Percentiles rank a stretch among this genome's conserved stretches.
Evolutionary conservation across 192 early-diverging fungal genomes (phyloP).

Genomic region (Coemansia sp.): DNA sequence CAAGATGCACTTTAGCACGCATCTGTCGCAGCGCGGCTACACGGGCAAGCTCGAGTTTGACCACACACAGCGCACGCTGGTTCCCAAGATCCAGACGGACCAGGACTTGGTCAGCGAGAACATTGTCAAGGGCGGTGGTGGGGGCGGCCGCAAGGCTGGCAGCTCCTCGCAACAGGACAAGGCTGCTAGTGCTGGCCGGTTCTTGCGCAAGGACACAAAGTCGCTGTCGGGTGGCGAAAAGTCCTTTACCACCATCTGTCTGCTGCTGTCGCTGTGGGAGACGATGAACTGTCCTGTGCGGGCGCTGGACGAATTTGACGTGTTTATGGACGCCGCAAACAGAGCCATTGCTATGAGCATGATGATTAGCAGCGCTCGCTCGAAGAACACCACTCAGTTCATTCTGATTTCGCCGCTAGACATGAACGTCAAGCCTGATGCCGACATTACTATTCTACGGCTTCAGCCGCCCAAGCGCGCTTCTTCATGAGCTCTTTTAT

Average conservation of each 20-base stretch:
- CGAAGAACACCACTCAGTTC: conserved; percentile 77
- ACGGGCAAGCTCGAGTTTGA: conserved; percentile 78
- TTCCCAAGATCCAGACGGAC: conserved; percentile 64
- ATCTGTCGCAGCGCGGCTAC: conserved; percentile 83
- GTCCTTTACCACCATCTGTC: conserved; percentile 91
- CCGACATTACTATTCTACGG: conserved; percentile 55
- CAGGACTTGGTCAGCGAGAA: conserved; percentile 39
- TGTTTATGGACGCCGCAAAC: conserved; percentile 99
- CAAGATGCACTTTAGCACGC: conserved; percentile 69
- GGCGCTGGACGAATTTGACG: conserved; percentile 98
- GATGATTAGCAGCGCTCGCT: conserved; percentile 84
- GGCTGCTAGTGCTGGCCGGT: conserved; percentile 8
- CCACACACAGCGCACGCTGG: conserved; percentile 64
- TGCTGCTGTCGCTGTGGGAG: conserved; percentile 94
- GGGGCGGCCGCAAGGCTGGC: conserved; percentile 1
- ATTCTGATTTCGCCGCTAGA: conserved; percentile 97
- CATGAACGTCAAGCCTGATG: conserved; percentile 64
- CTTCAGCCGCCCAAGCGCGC: conserved; percentile 59
- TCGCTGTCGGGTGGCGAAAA: conserved; percentile 98
- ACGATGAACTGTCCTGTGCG: conserved; percentile 88
- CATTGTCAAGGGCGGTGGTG: neutral
- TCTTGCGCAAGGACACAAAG: conserved; percentile 77
- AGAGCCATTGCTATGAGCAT: conserved; percentile 82
- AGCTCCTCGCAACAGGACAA: conserved; percentile 12
- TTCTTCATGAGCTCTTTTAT: neutral